Evolutionary conservation across 495 filamentous ascomycete species (phyloP), one percentile per base, ranked within the genome.

Genomic region (Trichoderma parareesei): DNA sequence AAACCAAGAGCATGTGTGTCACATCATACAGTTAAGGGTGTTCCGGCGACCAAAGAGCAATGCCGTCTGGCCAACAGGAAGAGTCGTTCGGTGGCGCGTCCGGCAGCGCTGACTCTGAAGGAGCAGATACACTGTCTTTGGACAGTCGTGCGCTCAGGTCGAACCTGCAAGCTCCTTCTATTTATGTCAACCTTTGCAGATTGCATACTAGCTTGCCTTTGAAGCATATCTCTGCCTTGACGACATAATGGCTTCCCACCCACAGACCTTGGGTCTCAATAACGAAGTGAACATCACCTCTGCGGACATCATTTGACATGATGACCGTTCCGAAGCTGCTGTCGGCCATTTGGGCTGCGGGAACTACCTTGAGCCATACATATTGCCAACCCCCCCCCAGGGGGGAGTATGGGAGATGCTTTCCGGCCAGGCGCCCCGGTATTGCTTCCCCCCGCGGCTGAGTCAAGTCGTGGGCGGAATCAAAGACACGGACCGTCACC

Each of bases 391-490:
- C 87, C 16, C 84, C 85, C 65, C 82, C 85, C n/a, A n/a, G 61
- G 83, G 83, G 5, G 85, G 84, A 0, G 78, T 83, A 71, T 87
- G 87, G 73, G 86, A 87, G 66, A 87, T 87, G 62, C 84, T 82
- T 37, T 77, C 78, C 1, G 80, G 82, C n/a, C 74, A 67, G 0
- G 83, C 74, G 3, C 77, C 83, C 73, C 73, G 74, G 63, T 75
- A 75, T 42, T 75, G 73, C 64, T 75, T 75, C n/a, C 13, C 73
- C 73, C 20, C 73, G 71, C 18, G 33, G 85, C 81, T 65, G 84
- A 77, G 68, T 81, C 74, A 70, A 79, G 74, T 53, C 82, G 75
- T 70, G 81, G 76, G 63, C 84, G 70, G 65, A 85, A 75, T 65
- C 84, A 78, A 65, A 64, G 33, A 68, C 69, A 13, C 73, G 66